Percentiles rank a stretch among this genome's conserved stretches.
phyloP scores from a whole-genome alignment of 805 yeast genomes.

The Spathaspora arborariae region DNA sequence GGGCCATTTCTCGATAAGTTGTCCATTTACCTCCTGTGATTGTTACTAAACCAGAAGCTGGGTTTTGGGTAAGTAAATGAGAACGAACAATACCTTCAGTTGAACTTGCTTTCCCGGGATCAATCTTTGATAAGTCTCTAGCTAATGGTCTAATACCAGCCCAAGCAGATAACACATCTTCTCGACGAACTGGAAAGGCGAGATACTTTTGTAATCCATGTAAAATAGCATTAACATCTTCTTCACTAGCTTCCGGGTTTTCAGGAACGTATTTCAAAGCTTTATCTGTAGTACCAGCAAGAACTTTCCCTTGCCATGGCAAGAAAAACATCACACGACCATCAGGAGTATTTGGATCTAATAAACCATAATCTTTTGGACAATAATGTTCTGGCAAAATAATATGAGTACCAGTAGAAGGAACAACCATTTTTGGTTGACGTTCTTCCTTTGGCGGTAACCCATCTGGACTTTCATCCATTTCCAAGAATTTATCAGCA shows the following conservation, averaged over 20 bases:
- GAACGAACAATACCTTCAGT: constrained; percentile 91
- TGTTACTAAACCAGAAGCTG: constrained; percentile 71
- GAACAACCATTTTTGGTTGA: constrained; percentile 81
- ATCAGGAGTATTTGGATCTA: constrained; percentile 89
- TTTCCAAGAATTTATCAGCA: constrained; percentile 77
- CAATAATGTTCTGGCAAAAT: constrained; percentile 90
- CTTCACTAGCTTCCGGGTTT: constrained; percentile 81
- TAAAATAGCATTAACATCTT: constrained; percentile 83
- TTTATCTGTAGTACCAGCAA: constrained; percentile 95
- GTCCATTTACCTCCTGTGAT: constrained; percentile 99
- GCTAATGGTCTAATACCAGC: constrained; percentile 95
- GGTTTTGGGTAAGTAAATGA: constrained; percentile 70
- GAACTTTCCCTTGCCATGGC: constrained; percentile 97
- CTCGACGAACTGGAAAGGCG: constrained; percentile 82
- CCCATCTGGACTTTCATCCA: constrained; percentile 74
- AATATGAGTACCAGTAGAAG: constrained; percentile 91
- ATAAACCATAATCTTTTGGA: constrained; percentile 80
- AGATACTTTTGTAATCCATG: constrained; percentile 86
- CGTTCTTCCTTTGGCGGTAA: constrained; percentile 50
- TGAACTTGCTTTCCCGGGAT: constrained; percentile 44
- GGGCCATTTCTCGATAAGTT: constrained; percentile 96
- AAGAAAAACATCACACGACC: constrained; percentile 96
- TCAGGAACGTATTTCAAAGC: constrained; percentile 69
- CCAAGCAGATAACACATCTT: constrained; percentile 94
- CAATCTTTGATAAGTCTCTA: constrained; percentile 62